A percentile compares a stretch with the other conserved stretches of the same genome.
These are phyloP conservation scores for Alternaria conjuncta DNA, from an alignment of 2,329 filamentous ascomycete species.

Conservation along the genomic window DNA sequence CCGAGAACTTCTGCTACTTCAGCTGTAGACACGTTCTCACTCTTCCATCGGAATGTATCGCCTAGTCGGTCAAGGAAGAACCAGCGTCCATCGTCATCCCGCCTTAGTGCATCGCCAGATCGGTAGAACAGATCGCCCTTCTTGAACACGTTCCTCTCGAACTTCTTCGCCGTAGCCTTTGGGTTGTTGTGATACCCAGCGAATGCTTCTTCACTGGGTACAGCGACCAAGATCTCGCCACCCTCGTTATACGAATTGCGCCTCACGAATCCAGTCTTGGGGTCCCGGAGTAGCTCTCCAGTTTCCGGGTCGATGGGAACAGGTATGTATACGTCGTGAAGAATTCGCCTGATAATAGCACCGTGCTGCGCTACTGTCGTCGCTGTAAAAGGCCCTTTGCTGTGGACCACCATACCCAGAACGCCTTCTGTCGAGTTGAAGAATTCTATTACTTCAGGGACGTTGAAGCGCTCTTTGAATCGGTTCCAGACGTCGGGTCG, in stretches of 20 bases:
- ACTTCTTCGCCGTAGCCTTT: constrained; percentile 66
- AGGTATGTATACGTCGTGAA: constrained; percentile 65
- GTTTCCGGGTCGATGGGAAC: constrained; percentile 72
- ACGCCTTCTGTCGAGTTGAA: constrained; percentile 79
- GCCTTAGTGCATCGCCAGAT: constrained; percentile 53
- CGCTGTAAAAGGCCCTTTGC: constrained; percentile 61
- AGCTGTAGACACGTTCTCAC: constrained; percentile 55
- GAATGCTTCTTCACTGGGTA: constrained; percentile 56
- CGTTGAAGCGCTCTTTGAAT: constrained; percentile 68
- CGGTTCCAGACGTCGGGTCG: constrained; percentile 70
- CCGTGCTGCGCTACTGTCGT: constrained; percentile 74
- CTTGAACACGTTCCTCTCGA: constrained; percentile 52
- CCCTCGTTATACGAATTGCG: constrained; percentile 69
- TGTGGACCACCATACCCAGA: constrained; percentile 61
- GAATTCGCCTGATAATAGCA: constrained; percentile 59
- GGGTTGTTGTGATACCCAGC: constrained; percentile 72
- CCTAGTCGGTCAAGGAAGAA: constrained; percentile 56
- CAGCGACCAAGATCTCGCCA: constrained; percentile 74
- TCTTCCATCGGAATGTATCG: constrained; percentile 58
- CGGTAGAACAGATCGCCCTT: constrained; percentile 55
- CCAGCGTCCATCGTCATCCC: constrained; percentile 53
- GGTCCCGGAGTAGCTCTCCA: constrained; percentile 69
- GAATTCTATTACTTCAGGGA: constrained; percentile 71
- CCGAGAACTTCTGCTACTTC: constrained; percentile 55
- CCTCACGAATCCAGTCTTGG: constrained; percentile 69